phyloP scores from a whole-genome alignment of 345 rosid genomes.

The Ricinus communis region DNA sequence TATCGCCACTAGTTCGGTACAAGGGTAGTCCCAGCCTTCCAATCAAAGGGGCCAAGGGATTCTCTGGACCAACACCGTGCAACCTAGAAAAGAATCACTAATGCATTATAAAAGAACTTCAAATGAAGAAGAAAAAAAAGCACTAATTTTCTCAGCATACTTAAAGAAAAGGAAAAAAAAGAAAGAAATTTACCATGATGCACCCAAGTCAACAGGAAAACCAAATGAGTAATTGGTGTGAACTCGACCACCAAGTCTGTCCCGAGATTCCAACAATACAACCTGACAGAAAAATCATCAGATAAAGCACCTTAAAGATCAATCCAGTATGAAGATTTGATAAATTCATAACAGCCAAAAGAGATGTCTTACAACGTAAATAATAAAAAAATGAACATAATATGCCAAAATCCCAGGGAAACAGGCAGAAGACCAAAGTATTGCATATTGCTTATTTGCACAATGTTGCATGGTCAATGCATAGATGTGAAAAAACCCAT shows the following conservation, averaged over 20 bases:
- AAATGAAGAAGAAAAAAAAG: not conserved
- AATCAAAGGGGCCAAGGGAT: conserved; percentile 87
- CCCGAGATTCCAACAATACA: conserved; percentile 71
- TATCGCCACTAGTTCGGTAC: conserved; percentile 94
- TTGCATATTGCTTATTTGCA: not conserved
- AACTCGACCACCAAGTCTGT: conserved; percentile 83
- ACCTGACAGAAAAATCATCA: conserved; percentile 44
- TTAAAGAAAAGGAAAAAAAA: not conserved
- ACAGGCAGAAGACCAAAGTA: not conserved
- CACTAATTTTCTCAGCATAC: too few species aligned
- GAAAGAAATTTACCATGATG: conserved; percentile 20
- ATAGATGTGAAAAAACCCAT: not conserved
- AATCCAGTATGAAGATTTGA: too few species aligned
- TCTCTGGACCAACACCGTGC: conserved; percentile 92
- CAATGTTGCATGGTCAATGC: not conserved
- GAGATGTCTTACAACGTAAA: not conserved
- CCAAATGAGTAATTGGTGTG: conserved; percentile 83
- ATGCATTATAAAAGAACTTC: conserved; percentile 4
- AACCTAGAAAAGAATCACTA: conserved; percentile 50
- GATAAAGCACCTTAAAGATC: not conserved
- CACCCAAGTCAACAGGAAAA: conserved; percentile 95
- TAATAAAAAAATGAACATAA: too few species aligned
- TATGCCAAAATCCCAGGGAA: not conserved
- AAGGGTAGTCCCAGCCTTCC: conserved; percentile 83
- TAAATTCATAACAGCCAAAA: not conserved